Percentiles rank a stretch among this genome's conserved stretches.
phyloP scores from a whole-genome alignment of 345 rosid species.

The Toxicodendron radicans region DNA sequence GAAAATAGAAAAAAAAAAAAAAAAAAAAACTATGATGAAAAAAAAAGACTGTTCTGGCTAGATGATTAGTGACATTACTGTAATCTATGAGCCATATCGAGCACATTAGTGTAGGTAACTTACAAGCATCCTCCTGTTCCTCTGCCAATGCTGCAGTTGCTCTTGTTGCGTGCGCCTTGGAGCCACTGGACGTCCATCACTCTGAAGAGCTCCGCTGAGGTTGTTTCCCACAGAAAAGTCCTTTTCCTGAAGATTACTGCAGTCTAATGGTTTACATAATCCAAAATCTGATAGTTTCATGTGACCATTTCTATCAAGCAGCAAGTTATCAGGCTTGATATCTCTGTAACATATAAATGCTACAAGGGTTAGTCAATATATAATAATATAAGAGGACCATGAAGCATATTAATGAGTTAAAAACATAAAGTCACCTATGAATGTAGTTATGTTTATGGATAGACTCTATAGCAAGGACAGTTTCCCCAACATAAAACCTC shows the following conservation, averaged over 20 bases:
- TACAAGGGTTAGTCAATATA: neutral
- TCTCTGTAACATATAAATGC: constrained; percentile 58
- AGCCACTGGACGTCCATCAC: constrained; percentile 78
- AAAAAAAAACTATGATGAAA: too few relatives aligned
- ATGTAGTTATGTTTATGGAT: constrained; percentile 96
- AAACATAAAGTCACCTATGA: constrained; percentile 64
- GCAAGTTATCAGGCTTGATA: constrained; percentile 96
- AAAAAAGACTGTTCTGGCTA: neutral
- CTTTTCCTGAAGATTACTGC: constrained; percentile 90
- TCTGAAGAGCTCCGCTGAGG: constrained; percentile 66
- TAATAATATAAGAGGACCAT: neutral
- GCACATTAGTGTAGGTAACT: constrained; percentile 30
- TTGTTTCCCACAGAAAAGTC: constrained; percentile 68
- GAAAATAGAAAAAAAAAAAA: neutral
- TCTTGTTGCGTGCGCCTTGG: constrained; percentile 88
- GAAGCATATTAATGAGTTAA: neutral
- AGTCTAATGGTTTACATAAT: constrained; percentile 93
- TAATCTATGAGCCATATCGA: constrained; percentile 4
- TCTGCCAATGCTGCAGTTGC: constrained; percentile 93
- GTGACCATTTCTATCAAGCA: constrained; percentile 91
- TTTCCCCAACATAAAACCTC: constrained; percentile 92
- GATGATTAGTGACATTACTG: constrained; percentile 4
- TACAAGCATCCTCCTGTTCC: constrained; percentile 94
- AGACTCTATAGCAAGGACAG: constrained; percentile 94
- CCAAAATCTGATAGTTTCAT: constrained; percentile 98